Percentiles rank a stretch among this genome's conserved stretches.
phyloP scores from a whole-genome alignment of 1,284 basidiomycete species.

The Marasmius tenuissimus region DNA sequence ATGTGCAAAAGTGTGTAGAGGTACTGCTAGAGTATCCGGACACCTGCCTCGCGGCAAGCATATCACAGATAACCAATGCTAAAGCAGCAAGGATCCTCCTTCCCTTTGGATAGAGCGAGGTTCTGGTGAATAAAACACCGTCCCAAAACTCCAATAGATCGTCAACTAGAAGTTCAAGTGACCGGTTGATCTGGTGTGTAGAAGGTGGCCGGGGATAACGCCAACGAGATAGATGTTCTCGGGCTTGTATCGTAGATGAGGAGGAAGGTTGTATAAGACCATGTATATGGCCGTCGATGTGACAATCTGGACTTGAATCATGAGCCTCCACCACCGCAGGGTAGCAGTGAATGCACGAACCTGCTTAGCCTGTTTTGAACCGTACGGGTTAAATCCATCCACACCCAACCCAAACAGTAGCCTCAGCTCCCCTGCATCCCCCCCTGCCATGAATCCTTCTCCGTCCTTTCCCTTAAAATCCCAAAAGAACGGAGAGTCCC shows the following conservation, averaged over 20 bases:
- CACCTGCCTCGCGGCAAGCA: constrained; percentile 32
- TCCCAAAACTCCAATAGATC: neutral
- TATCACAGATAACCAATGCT: constrained; percentile 29
- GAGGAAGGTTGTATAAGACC: constrained; percentile 26
- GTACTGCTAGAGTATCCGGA: constrained; percentile 20
- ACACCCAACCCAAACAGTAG: constrained; percentile 10
- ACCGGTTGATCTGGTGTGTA: constrained; percentile 24
- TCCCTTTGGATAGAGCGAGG: neutral
- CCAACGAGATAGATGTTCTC: constrained; percentile 31
- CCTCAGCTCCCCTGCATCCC: neutral
- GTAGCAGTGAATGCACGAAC: neutral
- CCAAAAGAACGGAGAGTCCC: constrained; percentile 3
- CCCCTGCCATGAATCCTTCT: neutral
- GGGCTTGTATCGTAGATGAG: constrained; percentile 20
- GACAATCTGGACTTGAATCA: neutral
- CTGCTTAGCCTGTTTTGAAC: constrained; percentile 5
- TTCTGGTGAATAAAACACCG: neutral
- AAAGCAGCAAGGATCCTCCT: constrained; percentile 16
- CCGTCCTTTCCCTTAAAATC: neutral
- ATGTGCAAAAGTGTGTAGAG: constrained; percentile 28
- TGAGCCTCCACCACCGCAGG: neutral
- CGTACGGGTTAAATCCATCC: constrained; percentile 13
- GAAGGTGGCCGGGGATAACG: constrained; percentile 26
- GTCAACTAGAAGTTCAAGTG: constrained; percentile 15
- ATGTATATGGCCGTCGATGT: constrained; percentile 22